Conservation (phyloP, 176 grass and related monocot genomes). For the Rhynchospora tenuis region DNA sequence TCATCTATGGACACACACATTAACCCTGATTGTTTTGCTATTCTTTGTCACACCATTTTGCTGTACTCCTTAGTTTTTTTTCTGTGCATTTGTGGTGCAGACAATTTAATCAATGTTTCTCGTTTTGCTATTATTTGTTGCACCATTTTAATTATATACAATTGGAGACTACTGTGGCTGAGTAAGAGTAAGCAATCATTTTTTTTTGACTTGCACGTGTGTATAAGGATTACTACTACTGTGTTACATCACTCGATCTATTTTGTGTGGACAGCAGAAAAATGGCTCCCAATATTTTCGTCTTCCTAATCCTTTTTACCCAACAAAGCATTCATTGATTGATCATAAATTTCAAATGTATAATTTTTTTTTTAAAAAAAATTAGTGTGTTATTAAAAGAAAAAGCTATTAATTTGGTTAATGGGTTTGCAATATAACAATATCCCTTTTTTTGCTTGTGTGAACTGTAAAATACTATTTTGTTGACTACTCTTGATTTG, state of each 20-base stretch:
- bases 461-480: background rate
- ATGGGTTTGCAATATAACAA: background rate
- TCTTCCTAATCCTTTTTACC: background rate
- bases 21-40: background rate
- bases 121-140: background rate
- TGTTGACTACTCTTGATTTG: background rate
- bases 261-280: background rate
- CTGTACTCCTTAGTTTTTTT: background rate
- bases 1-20: background rate
- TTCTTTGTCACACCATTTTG: too few species aligned
- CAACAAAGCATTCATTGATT: background rate
- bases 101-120: background rate
- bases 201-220: background rate
- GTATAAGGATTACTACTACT: background rate
- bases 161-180: background rate
- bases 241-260: background rate
- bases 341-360: background rate
- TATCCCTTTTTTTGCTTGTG: background rate
- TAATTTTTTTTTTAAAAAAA: background rate
- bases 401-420: background rate
- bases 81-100: conserved; percentile 1
- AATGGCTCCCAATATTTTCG: background rate
- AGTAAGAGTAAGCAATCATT: background rate
- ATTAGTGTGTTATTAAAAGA: background rate
- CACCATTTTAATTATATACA: conserved; percentile 1